Conservation (phyloP, 1,284 basidiomycete genomes). For the Puccinia triticina region DNA sequence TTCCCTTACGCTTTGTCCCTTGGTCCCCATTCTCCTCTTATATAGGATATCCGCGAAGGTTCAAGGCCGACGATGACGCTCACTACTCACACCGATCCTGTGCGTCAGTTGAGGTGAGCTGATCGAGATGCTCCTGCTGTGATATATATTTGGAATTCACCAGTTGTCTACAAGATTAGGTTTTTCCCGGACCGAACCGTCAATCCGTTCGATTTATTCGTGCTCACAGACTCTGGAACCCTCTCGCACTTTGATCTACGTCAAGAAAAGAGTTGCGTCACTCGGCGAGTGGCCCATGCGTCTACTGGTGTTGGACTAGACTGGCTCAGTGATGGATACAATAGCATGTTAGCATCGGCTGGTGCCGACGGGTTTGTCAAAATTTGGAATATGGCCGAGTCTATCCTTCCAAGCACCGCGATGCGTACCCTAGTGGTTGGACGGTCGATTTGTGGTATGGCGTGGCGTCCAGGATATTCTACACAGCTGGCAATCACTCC, state of each 20-base stretch:
- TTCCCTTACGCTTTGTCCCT: background rate
- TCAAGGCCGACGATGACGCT: conserved; percentile 30
- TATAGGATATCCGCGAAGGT: conserved; percentile 31
- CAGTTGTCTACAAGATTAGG: conserved; percentile 2
- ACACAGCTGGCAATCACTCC: conserved; percentile 37
- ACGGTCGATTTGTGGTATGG: conserved; percentile 35
- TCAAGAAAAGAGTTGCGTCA: conserved; percentile 35
- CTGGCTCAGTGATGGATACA: conserved; percentile 16
- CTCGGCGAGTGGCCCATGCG: conserved; percentile 36
- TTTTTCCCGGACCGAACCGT: conserved; percentile 39
- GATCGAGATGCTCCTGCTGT: background rate
- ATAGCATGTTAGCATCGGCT: conserved; percentile 28
- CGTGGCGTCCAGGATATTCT: conserved; percentile 39
- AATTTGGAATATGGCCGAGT: conserved; percentile 41
- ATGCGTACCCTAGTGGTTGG: conserved; percentile 39
- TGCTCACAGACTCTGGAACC: conserved; percentile 43
- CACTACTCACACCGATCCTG: conserved; percentile 40
- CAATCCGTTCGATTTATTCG: conserved; percentile 39
- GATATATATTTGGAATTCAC: background rate
- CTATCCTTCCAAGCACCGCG: conserved; percentile 10
- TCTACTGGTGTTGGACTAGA: conserved; percentile 42
- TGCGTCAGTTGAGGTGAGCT: conserved; percentile 41
- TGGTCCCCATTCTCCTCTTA: background rate
- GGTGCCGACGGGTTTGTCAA: conserved; percentile 45
- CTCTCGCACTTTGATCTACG: conserved; percentile 45